Evolutionary conservation across 2,329 filamentous ascomycete genomes (phyloP), one percentile per base, ranked within the genome.

Genomic region (Leptodontidium sp.): DNA sequence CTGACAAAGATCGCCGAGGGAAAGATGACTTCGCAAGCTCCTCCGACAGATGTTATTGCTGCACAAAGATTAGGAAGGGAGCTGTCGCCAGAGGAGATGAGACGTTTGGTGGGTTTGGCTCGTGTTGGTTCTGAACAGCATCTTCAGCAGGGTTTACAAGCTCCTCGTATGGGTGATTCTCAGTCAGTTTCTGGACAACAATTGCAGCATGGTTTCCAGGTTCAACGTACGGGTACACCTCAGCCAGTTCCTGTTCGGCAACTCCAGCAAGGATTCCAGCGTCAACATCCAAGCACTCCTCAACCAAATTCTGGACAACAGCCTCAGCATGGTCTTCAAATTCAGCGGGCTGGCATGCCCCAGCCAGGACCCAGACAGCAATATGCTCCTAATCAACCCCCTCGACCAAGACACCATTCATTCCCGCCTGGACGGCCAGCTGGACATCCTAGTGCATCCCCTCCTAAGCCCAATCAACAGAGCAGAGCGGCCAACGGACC

Each of bases 11-110:
- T 4, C 12, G 38, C 38, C 2, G 57, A 59, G 38, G 35, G 3
- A 59, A 26, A 15, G 1, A 29, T 59, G 35, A 8, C 38, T 12
- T 45, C 57, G 38, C 57, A 45, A 15, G 35, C 57, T 29, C 35
- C 57, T 26, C n/a, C n/a, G 1, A 15, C 14, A 15, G 35, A 59
- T 17, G 57, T 12, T 8, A 7, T 12, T 43, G 38, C 38, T 45
- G 35, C 57, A 24, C 57, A 45, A n/a, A 21, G 6, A n/a, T 59
- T 59, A 38, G 21, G 57, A 45, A 43, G 57, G 21, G 9, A 43
- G 35, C 8, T 26, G n/a, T 45, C 35, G 35, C 40, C 21, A 14
- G 57, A 58, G 11, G 55, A 45, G 6, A 26, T 40, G 21, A 43
- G 3, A 4, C 57, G 38, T 7, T 15, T 59, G n/a, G n/a, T 40